Evolutionary conservation across 345 rosid genomes (phyloP).

Genomic region (Trapa incisa): DNA sequence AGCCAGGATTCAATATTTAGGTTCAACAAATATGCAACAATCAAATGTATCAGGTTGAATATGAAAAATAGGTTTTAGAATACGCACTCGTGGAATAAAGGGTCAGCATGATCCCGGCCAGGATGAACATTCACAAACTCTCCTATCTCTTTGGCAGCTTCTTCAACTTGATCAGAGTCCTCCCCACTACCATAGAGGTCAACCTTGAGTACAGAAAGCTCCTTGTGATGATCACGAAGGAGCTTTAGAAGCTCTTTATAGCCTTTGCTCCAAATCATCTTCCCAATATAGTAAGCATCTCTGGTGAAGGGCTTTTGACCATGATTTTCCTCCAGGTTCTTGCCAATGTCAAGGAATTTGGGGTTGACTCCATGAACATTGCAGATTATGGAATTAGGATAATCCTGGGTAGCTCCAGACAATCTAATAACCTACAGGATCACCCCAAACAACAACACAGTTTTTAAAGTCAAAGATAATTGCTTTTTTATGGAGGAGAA

Average conservation of each 20-base stretch:
- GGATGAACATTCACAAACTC: slow-evolving; percentile 51
- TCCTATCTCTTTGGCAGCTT: slow-evolving; percentile 50
- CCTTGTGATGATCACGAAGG: slow-evolving; percentile 55
- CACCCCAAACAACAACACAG: background rate
- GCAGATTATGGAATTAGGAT: slow-evolving; percentile 63
- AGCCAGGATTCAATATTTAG: background rate
- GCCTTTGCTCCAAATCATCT: slow-evolving; percentile 98
- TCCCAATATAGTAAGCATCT: slow-evolving; percentile 88
- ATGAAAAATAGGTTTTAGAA: background rate
- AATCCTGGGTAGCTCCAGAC: slow-evolving; percentile 91
- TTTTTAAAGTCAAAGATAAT: background rate
- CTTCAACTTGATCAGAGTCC: slow-evolving; percentile 60
- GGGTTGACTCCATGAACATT: slow-evolving; percentile 98
- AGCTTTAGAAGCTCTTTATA: slow-evolving; percentile 76
- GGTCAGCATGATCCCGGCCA: slow-evolving; percentile 84
- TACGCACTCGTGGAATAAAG: slow-evolving; percentile 76
- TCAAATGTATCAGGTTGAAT: background rate
- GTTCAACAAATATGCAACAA: background rate
- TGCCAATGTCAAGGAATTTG: slow-evolving; percentile 74
- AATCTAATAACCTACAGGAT: slow-evolving; percentile 69
- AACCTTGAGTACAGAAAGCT: slow-evolving; percentile 53
- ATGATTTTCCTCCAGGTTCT: slow-evolving; percentile 44
- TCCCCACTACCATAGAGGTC: slow-evolving; percentile 86
- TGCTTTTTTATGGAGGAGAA: background rate
- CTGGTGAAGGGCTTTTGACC: slow-evolving; percentile 46